Evolutionary conservation across 768 basidiomycete genomes (phyloP).

Genomic region (Boletus rex-veris): DNA sequence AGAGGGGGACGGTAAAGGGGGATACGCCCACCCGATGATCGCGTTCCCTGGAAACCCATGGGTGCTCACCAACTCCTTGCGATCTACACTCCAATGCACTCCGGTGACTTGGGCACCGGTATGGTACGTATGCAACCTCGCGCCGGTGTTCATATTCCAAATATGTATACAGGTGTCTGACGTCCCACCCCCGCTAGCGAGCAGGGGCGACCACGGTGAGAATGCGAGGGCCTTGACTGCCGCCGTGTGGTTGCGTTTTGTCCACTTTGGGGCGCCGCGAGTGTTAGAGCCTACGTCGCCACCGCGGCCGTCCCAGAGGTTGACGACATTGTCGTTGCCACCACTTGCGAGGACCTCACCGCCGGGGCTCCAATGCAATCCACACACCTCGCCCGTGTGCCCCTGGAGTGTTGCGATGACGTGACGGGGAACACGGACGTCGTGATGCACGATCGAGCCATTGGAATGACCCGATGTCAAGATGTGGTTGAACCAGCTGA

Average conservation of each 20-base stretch:
- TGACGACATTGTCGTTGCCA: constrained; percentile 97
- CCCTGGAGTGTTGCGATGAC: constrained; percentile 88
- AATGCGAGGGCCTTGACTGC: constrained; percentile 90
- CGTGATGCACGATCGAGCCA: constrained; percentile 95
- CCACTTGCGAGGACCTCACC: constrained; percentile 91
- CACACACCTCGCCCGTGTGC: constrained; percentile 91
- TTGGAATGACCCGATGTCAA: constrained; percentile 87
- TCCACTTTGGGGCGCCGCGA: constrained; percentile 75
- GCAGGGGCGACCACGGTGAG: constrained; percentile 92
- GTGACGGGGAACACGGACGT: constrained; percentile 84
- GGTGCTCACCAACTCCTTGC: constrained; percentile 87
- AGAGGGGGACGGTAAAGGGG: constrained; percentile 39
- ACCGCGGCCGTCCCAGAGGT: constrained; percentile 91
- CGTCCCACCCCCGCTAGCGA: constrained; percentile 93
- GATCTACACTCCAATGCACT: constrained; percentile 80
- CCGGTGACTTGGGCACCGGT: constrained; percentile 93
- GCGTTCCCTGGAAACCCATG: constrained; percentile 93
- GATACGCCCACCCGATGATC: constrained; percentile 82
- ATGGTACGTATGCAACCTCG: constrained; percentile 80
- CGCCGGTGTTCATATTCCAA: constrained; percentile 91
- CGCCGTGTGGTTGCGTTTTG: constrained; percentile 86
- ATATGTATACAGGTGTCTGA: constrained; percentile 88
- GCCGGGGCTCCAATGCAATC: constrained; percentile 83
- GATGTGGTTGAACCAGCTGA: constrained; percentile 87
- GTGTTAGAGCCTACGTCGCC: constrained; percentile 47